These are phyloP conservation scores for Globisporangium rhizosaccharum DNA, from an alignment of 352 stramenopile species.

Conservation along the genomic window DNA sequence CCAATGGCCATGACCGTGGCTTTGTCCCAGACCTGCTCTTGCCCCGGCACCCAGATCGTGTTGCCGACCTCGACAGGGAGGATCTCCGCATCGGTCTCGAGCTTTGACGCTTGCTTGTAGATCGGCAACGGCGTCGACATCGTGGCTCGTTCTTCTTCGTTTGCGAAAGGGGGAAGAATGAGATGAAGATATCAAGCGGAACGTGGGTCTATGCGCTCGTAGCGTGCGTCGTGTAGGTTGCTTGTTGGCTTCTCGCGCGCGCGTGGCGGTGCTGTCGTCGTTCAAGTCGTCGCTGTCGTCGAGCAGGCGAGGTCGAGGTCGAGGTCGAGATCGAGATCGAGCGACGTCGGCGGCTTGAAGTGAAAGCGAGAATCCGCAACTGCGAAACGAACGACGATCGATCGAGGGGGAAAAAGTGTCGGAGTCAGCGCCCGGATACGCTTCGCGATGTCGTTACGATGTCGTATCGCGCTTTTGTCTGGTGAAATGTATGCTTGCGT, in stretches of 20 bases:
- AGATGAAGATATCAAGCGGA: background rate
- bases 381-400: slow-evolving; percentile 8
- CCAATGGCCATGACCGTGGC: slow-evolving; percentile 81
- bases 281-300: background rate
- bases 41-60: slow-evolving; percentile 69
- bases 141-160: slow-evolving; percentile 2
- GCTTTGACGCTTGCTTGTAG: slow-evolving; percentile 63
- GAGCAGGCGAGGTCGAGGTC: background rate
- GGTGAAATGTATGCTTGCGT: too few relatives aligned
- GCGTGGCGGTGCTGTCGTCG: background rate
- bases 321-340: background rate
- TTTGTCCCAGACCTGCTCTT: slow-evolving; percentile 73
- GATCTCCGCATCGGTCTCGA: slow-evolving; percentile 55
- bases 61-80: slow-evolving; percentile 71
- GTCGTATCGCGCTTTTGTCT: too few relatives aligned
- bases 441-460: background rate
- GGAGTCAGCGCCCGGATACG: background rate
- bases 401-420: background rate
- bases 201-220: background rate
- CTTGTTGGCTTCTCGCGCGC: background rate
- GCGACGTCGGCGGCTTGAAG: slow-evolving; percentile 27
- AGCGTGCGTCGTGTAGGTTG: background rate
- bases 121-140: slow-evolving; percentile 72
- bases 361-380: slow-evolving; percentile 21
- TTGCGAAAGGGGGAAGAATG: background rate